Conservation (phyloP, 352 stramenopile genomes). For the Phytophthora melonis region DNA sequence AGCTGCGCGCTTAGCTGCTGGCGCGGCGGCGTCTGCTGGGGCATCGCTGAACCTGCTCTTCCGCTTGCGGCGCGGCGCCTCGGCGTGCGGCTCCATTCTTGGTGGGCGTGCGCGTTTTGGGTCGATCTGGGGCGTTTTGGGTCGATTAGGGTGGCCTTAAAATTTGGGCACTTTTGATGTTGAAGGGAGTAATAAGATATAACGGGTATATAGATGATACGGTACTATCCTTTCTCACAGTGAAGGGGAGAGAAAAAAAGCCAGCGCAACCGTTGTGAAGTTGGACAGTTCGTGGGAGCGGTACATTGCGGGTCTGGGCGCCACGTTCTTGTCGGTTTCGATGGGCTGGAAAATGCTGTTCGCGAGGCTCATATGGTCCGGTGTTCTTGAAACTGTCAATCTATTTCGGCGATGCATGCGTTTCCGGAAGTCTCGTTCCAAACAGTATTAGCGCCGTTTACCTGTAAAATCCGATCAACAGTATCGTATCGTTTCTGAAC, state of each 20-base stretch:
- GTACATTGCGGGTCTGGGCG: too few relatives aligned
- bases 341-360: background rate
- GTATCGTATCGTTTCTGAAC: background rate
- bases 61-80: conserved; percentile 67
- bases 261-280: background rate
- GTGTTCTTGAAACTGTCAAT: background rate
- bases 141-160: too few relatives aligned
- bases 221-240: background rate
- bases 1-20: conserved; percentile 25
- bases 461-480: conserved; percentile 1
- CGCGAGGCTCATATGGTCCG: too few relatives aligned
- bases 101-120: too few relatives aligned
- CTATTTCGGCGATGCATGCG: conserved; percentile 3
- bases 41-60: conserved; percentile 88
- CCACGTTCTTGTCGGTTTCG: background rate
- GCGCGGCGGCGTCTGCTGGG: conserved; percentile 29
- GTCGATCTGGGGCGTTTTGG: too few relatives aligned
- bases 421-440: background rate
- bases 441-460: background rate
- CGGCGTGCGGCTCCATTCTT: conserved; percentile 38
- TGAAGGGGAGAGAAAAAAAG: background rate
- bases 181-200: background rate
- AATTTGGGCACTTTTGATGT: too few relatives aligned
- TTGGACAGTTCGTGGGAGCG: too few relatives aligned
- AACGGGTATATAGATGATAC: background rate